Evolutionary conservation across 2,329 filamentous ascomycete species (phyloP).

Genomic region (Fusarium nodosum): DNA sequence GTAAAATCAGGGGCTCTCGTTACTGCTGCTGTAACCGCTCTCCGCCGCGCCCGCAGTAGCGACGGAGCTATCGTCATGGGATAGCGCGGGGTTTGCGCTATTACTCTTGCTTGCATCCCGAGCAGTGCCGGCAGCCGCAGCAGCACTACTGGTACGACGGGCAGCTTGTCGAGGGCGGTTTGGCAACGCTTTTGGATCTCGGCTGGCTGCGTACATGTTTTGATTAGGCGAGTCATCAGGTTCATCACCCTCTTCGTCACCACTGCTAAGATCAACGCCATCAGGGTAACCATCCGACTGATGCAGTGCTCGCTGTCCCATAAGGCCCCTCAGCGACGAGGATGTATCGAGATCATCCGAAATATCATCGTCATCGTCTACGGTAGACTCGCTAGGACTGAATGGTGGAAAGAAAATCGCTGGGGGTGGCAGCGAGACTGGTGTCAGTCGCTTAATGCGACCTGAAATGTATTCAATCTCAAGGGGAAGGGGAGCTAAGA

Average conservation of each 20-base stretch:
- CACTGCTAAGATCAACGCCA: slow-evolving; percentile 57
- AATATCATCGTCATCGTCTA: slow-evolving; percentile 49
- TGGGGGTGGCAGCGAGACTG: slow-evolving; percentile 65
- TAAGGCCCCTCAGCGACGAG: slow-evolving; percentile 50
- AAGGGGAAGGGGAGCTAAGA: slow-evolving; percentile 41
- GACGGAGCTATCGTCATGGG: slow-evolving; percentile 54
- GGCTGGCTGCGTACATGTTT: slow-evolving; percentile 51
- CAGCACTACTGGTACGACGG: slow-evolving; percentile 52
- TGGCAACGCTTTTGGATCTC: slow-evolving; percentile 37
- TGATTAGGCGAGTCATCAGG: slow-evolving; percentile 53
- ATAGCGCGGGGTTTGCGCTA: slow-evolving; percentile 47
- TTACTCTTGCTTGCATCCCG: slow-evolving; percentile 53
- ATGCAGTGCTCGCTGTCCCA: slow-evolving; percentile 55
- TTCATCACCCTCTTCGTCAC: slow-evolving; percentile 59
- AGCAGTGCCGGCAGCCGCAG: slow-evolving; percentile 52
- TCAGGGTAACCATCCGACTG: slow-evolving; percentile 60
- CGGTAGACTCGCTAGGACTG: slow-evolving; percentile 58
- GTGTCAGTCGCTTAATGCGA: slow-evolving; percentile 60
- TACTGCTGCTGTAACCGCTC: slow-evolving; percentile 57
- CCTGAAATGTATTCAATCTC: slow-evolving; percentile 63
- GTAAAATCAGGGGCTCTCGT: slow-evolving; percentile 46
- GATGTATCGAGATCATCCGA: slow-evolving; percentile 51
- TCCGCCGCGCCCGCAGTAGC: slow-evolving; percentile 58
- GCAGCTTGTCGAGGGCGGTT: slow-evolving; percentile 32
- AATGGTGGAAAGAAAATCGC: slow-evolving; percentile 65